phyloP scores from a whole-genome alignment of 352 stramenopile species.

The Pythium volutum region DNA sequence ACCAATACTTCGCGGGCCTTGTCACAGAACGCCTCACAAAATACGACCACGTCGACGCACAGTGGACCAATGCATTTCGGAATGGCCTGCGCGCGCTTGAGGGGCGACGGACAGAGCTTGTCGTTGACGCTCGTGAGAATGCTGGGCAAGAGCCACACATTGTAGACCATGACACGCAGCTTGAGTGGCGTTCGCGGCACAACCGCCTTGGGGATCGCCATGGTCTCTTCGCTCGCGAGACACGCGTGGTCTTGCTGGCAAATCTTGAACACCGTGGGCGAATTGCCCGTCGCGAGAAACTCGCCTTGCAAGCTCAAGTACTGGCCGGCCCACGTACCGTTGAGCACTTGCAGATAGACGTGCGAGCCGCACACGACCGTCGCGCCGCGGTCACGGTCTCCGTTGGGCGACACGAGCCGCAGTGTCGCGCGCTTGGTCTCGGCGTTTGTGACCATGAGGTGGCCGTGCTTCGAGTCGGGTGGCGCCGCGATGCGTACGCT shows the following conservation, averaged over 20 bases:
- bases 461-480: conserved; percentile 52
- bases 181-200: conserved; percentile 26
- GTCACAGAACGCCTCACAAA: conserved; percentile 65
- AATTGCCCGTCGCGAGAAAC: conserved; percentile 47
- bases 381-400: conserved; percentile 19
- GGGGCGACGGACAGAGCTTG: conserved; percentile 52
- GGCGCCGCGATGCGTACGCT: conserved; percentile 40
- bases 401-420: conserved; percentile 55
- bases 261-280: conserved; percentile 44
- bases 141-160: conserved; percentile 66
- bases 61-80: conserved; percentile 37
- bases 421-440: conserved; percentile 36
- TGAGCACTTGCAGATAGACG: conserved; percentile 51
- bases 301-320: conserved; percentile 49
- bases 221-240: conserved; percentile 27
- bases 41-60: conserved; percentile 60
- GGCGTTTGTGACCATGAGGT: conserved; percentile 42
- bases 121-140: conserved; percentile 59
- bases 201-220: conserved; percentile 8
- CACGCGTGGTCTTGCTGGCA: conserved; percentile 28
- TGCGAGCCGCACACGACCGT: conserved; percentile 44
- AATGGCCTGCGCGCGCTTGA: conserved; percentile 53
- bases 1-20: conserved; percentile 43
- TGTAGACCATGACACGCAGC: conserved; percentile 67
- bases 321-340: conserved; percentile 45